Base-by-base conservation (phyloP, 2,329 filamentous ascomycete genomes). In the Penicillium sp. region DNA sequence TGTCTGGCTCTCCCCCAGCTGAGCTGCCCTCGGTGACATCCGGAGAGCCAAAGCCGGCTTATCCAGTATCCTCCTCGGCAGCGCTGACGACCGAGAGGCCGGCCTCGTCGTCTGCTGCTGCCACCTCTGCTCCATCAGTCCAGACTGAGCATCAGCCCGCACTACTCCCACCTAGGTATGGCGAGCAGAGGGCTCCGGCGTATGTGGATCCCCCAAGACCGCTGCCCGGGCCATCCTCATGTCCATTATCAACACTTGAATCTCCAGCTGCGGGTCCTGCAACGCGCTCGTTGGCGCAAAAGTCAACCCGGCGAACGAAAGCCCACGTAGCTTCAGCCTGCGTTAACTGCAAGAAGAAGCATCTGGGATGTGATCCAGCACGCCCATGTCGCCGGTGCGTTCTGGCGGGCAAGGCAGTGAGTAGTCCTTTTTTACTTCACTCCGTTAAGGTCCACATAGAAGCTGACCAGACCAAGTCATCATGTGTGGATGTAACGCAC, bases 341-440 rank as follows among this genome's bases (percentile, higher is more conserved):
- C 57, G 71, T 76, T 12, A 75, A 76, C 53, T 76, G 73, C 58
- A 76, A 76, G 55, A 72, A 72, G 57, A 76, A 76, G 57, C 73
- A 76, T 53, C 52, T 76, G 44, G 70, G 72, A 35, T 76, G 73
- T 54, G 73, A 76, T 52, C 67, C 71, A 25, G 71, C 68, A 43
- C 66, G 73, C 35, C 73, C 73, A 20, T 76, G 73, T 58, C 69
- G 69, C 53, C 60, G 73, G 61, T 76, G 73, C 60, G 69, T 75
- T 37, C 62, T 74, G 40, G 68, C 71, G 37, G 72, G 72, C 10
- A 76, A 75, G 62, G 70, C 74, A 53, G 73, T 75, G 64, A 68
- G 71, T 62, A 15, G 38, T 37, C 32, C 24, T 28, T 20, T 20
- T 8, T 39, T 15, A 4, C 25, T 18, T 23, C 20, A 23, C 4